phyloP scores from a whole-genome alignment of 306 rosid genomes.

The Pyrus communis region DNA sequence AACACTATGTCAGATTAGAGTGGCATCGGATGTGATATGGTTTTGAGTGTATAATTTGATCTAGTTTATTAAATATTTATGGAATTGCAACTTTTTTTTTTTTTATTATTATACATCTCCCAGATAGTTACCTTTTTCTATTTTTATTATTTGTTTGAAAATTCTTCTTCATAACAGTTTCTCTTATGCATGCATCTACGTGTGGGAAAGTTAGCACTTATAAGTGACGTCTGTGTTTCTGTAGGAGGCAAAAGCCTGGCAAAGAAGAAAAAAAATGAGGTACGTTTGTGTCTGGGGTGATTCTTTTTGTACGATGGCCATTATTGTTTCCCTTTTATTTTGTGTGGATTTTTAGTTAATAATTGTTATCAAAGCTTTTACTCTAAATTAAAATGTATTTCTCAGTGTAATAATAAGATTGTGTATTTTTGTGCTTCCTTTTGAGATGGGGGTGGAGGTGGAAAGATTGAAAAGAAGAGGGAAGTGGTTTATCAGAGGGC shows the following conservation, averaged over 20 bases:
- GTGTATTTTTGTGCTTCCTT: no score
- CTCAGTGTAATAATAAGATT: no score
- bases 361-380: no score
- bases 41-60: not conserved
- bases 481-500: no score
- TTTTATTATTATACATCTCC: not conserved
- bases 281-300: not conserved
- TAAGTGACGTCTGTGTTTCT: conserved; percentile 7
- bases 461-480: no score
- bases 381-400: no score
- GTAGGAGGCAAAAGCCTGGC: conserved; percentile 21
- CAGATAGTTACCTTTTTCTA: not conserved
- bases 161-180: not conserved
- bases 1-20: not conserved
- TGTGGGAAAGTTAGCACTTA: not conserved
- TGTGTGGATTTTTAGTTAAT: not conserved
- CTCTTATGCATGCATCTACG: not conserved
- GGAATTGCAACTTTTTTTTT: no score
- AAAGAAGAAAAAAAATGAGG: conserved; percentile 16
- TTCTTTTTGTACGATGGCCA: not conserved
- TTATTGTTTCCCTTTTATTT: no score
- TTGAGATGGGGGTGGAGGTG: no score
- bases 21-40: not conserved
- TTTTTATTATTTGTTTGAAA: not conserved
- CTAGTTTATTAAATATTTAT: no score